Conservation (phyloP, 2,329 filamentous ascomycete species). For the Emmonsiellopsis sp. region DNA sequence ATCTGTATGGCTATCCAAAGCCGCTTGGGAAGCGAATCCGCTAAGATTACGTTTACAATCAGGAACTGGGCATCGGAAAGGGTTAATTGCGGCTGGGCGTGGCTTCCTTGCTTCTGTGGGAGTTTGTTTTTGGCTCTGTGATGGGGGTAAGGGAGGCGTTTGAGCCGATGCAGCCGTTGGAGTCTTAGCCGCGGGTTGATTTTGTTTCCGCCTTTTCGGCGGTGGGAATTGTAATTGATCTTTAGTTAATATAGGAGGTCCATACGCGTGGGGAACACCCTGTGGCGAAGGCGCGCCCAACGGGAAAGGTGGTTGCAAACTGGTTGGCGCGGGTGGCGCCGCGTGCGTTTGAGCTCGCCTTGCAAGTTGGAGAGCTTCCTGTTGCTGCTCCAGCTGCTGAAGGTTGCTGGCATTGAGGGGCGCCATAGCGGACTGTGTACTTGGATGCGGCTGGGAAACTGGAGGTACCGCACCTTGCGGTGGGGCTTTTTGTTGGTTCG, state of each 20-base stretch:
- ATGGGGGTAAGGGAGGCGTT: slow-evolving; percentile 20
- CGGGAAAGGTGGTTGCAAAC: slow-evolving; percentile 45
- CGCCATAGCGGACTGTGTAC: slow-evolving; percentile 20
- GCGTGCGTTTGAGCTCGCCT: slow-evolving; percentile 31
- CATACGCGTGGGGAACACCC: slow-evolving; percentile 49
- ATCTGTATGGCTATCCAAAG: slow-evolving; percentile 46
- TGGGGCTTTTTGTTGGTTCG: slow-evolving; percentile 2
- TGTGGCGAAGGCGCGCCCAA: slow-evolving; percentile 45
- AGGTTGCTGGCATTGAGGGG: slow-evolving; percentile 38
- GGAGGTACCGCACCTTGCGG: background rate
- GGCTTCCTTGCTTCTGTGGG: slow-evolving; percentile 33
- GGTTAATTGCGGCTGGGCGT: slow-evolving; percentile 31
- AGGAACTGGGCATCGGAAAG: slow-evolving; percentile 45
- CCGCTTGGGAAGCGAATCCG: slow-evolving; percentile 47
- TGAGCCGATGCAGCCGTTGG: slow-evolving; percentile 14
- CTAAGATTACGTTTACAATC: slow-evolving; percentile 46
- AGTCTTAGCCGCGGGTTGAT: slow-evolving; percentile 27
- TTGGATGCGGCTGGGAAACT: slow-evolving; percentile 19
- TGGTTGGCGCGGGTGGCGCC: slow-evolving; percentile 40
- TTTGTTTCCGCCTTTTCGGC: slow-evolving; percentile 49
- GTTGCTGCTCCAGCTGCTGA: slow-evolving; percentile 38
- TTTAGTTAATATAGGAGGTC: slow-evolving; percentile 42
- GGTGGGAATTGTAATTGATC: slow-evolving; percentile 51
- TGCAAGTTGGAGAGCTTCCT: slow-evolving; percentile 33
- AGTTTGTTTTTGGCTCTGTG: slow-evolving; percentile 22